Conservation (phyloP, 169 alveolate genomes). For the Ichthyophthirius multifiliis region DNA sequence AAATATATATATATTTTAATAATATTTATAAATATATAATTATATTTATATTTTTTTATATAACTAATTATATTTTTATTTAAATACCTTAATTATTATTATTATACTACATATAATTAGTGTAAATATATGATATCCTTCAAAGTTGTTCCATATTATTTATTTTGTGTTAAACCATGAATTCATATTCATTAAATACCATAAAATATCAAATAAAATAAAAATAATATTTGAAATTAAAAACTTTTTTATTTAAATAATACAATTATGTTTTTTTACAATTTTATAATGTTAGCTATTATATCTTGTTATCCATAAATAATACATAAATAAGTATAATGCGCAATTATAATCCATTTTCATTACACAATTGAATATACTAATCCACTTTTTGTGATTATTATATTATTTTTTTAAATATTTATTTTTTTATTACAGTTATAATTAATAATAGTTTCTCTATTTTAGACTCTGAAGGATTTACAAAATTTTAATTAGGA, state of each 20-base stretch:
- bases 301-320: background rate
- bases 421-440: too few relatives aligned
- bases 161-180: too few relatives aligned
- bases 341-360: conserved; percentile 1
- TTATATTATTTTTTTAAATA: too few relatives aligned
- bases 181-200: background rate
- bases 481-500: too few relatives aligned
- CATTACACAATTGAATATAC: background rate
- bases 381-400: background rate
- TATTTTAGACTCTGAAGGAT: background rate
- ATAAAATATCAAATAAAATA: background rate
- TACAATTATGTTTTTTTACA: background rate
- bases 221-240: background rate
- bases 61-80: too few relatives aligned
- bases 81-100: too few relatives aligned
- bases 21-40: too few relatives aligned
- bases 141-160: too few relatives aligned
- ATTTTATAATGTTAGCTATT: background rate
- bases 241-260: background rate
- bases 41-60: too few relatives aligned
- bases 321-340: background rate
- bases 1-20: too few relatives aligned
- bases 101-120: too few relatives aligned
- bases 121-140: too few relatives aligned
- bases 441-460: background rate